Evolutionary conservation across 1,284 basidiomycete genomes (phyloP).

Genomic region (Austropuccinia psidii): DNA sequence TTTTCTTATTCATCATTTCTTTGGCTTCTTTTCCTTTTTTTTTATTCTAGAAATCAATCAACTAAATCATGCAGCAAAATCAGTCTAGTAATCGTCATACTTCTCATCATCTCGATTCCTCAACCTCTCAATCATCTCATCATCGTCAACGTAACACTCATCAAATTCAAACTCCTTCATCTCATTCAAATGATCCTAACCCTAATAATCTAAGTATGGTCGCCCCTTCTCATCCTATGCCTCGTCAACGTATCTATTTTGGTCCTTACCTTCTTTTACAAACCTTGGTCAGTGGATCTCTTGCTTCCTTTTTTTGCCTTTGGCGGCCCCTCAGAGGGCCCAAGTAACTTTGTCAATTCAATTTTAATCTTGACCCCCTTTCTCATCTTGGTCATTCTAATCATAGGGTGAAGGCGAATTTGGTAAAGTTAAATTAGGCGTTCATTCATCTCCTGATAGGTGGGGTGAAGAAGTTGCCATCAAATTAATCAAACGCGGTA

Average conservation of each 20-base stretch:
- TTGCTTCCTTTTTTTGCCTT: not conserved
- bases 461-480: constrained; percentile 99
- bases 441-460: constrained; percentile 61
- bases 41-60: no score
- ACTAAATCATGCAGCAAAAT: not conserved
- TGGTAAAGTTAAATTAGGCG: constrained; percentile 96
- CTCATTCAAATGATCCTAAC: not conserved
- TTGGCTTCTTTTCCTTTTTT: no score
- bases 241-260: constrained; percentile 76
- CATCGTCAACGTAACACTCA: constrained; percentile 14
- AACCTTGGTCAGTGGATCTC: constrained; percentile 57
- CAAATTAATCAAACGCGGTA: constrained; percentile 90
- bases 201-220: constrained; percentile 6
- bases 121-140: not conserved
- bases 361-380: not conserved
- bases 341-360: not conserved
- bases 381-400: not conserved
- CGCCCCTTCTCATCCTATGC: constrained; percentile 33
- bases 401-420: constrained; percentile 83
- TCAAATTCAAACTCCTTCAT: constrained; percentile 6
- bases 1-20: no score
- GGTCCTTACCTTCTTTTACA: constrained; percentile 90
- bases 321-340: not conserved
- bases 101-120: not conserved
- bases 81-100: not conserved